These are phyloP conservation scores for Chamaecyparis obtusa DNA, from an alignment of 75 land plant genomes.

Conservation along the genomic window DNA sequence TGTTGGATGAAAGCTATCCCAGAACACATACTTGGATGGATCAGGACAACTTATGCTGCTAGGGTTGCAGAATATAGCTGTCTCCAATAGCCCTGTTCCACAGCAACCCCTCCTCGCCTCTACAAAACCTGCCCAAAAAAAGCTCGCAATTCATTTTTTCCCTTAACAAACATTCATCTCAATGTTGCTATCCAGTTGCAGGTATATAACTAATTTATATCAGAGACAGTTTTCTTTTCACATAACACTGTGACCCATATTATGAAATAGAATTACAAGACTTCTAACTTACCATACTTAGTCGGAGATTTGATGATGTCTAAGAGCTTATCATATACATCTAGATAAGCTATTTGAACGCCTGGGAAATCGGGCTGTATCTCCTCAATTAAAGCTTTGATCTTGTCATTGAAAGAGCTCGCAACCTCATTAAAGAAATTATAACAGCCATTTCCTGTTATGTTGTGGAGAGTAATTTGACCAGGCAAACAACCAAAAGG, in stretches of 20 bases:
- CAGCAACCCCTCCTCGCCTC: slow-evolving; percentile 41
- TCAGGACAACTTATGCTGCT: slow-evolving; percentile 19
- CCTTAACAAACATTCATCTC: neutral
- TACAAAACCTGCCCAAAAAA: slow-evolving; percentile 26
- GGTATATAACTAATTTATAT: no score
- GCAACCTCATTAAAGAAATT: slow-evolving; percentile 27
- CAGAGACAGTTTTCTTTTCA: no score
- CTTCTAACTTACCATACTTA: slow-evolving; percentile 31
- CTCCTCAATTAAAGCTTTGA: slow-evolving; percentile 16
- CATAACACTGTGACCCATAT: no score
- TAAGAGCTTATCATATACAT: slow-evolving; percentile 27
- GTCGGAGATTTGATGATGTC: slow-evolving; percentile 34
- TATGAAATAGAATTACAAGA: no score
- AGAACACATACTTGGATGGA: slow-evolving; percentile 35
- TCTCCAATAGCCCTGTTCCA: slow-evolving; percentile 45
- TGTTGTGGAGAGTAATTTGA: slow-evolving; percentile 27
- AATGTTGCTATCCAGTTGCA: no score
- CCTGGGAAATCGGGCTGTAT: slow-evolving; percentile 11
- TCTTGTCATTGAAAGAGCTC: slow-evolving; percentile 24
- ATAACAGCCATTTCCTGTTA: neutral
- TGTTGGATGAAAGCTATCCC: slow-evolving; percentile 50
- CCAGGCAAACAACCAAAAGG: slow-evolving; percentile 64
- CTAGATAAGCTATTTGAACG: slow-evolving; percentile 22
- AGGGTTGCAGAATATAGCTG: slow-evolving; percentile 22
- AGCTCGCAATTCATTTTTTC: no score